Percentiles rank a stretch among this genome's conserved stretches.
Conservation (phyloP, 2,329 filamentous ascomycete genomes). For the Pseudogymnoascus sp. region DNA sequence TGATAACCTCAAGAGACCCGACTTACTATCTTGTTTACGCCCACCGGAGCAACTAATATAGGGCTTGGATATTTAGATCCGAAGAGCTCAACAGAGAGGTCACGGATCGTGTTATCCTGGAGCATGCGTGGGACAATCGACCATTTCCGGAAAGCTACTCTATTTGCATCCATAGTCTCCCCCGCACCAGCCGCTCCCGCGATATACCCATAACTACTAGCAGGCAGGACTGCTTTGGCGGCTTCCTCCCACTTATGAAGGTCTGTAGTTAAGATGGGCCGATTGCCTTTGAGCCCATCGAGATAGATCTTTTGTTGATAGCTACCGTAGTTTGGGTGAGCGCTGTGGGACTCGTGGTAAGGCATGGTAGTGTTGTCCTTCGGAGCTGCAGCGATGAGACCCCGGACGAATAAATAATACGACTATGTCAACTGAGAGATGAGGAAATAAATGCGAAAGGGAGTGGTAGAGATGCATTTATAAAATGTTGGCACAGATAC, state of each 20-base stretch:
- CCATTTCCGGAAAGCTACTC: slow-evolving; percentile 56
- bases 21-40: slow-evolving; percentile 44
- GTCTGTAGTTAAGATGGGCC: not conserved
- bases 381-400: not conserved
- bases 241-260: not conserved
- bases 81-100: slow-evolving; percentile 51
- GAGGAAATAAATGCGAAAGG: not conserved
- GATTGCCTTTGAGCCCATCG: not conserved
- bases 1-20: not conserved
- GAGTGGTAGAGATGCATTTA: not conserved
- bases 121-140: slow-evolving; percentile 54
- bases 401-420: not conserved
- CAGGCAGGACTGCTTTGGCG: not conserved
- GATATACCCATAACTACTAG: not conserved
- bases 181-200: not conserved
- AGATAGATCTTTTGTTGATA: not conserved
- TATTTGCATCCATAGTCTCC: slow-evolving; percentile 36
- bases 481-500: not conserved
- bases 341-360: not conserved
- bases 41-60: slow-evolving; percentile 56
- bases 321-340: not conserved
- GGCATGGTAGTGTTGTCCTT: not conserved
- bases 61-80: slow-evolving; percentile 51
- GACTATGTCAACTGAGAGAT: not conserved
- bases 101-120: slow-evolving; percentile 50